Evolutionary conservation across 2,329 filamentous ascomycete genomes (phyloP).

Genomic region (Ophiostoma pallidulum): DNA sequence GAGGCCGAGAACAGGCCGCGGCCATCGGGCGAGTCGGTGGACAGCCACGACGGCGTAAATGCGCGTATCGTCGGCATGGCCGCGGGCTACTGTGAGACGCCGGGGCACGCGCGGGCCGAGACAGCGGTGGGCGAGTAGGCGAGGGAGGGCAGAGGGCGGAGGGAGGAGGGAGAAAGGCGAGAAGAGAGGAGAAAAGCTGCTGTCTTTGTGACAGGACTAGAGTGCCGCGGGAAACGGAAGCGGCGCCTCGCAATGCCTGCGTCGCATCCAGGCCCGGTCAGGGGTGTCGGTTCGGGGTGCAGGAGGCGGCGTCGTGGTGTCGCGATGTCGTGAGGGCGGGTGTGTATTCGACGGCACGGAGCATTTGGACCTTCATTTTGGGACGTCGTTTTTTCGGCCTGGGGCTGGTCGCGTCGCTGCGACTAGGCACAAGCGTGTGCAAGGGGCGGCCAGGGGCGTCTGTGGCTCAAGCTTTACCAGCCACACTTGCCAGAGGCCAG

Average conservation of each 20-base stretch:
- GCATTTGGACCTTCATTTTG: no score
- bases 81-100: neutral
- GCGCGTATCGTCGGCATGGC: conserved; percentile 77
- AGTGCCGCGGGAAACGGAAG: no score
- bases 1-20: conserved; percentile 62
- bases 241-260: no score
- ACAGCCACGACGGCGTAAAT: conserved; percentile 80
- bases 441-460: neutral
- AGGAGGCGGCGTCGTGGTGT: neutral
- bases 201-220: no score
- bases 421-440: neutral
- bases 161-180: neutral
- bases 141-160: neutral
- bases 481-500: neutral
- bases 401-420: conserved; percentile 12
- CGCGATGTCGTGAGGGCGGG: no score
- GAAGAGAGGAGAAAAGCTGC: neutral
- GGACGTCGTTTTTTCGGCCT: conserved; percentile 7
- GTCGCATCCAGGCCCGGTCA: no score
- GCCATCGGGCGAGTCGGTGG: conserved; percentile 61
- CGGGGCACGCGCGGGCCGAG: neutral
- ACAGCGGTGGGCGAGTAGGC: neutral
- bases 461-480: conserved; percentile 14
- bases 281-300: no score
- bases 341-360: no score